Evolutionary conservation across 2,329 filamentous ascomycete genomes (phyloP).

Genomic region (Pseudogymnoascus sp.): DNA sequence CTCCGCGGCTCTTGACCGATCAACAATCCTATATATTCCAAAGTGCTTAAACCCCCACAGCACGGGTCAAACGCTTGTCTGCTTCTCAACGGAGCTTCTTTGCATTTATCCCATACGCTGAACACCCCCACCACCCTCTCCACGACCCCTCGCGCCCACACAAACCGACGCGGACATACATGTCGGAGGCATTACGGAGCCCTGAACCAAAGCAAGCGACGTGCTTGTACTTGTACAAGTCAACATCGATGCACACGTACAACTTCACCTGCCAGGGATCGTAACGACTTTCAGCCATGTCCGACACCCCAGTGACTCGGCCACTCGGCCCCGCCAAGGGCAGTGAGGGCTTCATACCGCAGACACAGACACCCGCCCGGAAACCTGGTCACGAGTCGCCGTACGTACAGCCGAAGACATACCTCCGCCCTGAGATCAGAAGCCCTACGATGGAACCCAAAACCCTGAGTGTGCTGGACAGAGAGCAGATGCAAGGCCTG

Average conservation of each 20-base stretch:
- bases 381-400: slow-evolving; percentile 26
- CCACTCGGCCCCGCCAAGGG: slow-evolving; percentile 22
- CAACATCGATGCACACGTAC: slow-evolving; percentile 14
- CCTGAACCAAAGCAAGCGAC: slow-evolving; percentile 9
- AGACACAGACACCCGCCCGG: slow-evolving; percentile 24
- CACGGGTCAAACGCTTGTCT: not conserved
- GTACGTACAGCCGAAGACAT: slow-evolving; percentile 30
- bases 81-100: not conserved
- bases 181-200: slow-evolving; percentile 5
- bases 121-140: not conserved
- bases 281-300: slow-evolving; percentile 22
- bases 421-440: slow-evolving; percentile 28
- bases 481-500: slow-evolving; percentile 70
- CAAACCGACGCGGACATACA: not conserved
- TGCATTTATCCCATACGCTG: not conserved
- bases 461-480: slow-evolving; percentile 56
- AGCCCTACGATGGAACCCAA: slow-evolving; percentile 26
- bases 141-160: not conserved
- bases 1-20: slow-evolving; percentile 1
- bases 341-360: slow-evolving; percentile 16
- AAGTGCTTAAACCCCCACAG: not conserved
- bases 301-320: slow-evolving; percentile 28
- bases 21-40: not conserved
- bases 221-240: slow-evolving; percentile 5
- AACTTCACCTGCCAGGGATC: slow-evolving; percentile 15